Evolutionary conservation across 805 yeast species (phyloP).

Genomic region (Cyberlindnera euphorbiiphila): DNA sequence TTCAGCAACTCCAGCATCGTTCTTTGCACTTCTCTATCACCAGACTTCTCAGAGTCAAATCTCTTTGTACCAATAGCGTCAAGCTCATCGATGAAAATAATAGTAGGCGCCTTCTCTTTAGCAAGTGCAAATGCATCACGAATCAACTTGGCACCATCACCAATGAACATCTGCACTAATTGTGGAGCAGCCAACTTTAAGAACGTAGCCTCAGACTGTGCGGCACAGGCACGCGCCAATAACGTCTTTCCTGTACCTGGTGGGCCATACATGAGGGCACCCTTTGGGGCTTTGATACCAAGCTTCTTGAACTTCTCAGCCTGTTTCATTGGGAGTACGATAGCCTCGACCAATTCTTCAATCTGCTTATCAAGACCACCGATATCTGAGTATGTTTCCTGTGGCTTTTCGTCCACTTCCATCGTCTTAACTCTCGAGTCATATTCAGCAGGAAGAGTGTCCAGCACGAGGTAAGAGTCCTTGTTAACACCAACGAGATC

Average conservation of each 20-base stretch:
- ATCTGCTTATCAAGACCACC: slow-evolving; percentile 98
- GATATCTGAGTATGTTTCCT: slow-evolving; percentile 94
- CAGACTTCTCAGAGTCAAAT: slow-evolving; percentile 94
- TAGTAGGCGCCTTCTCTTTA: slow-evolving; percentile 97
- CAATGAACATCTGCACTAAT: slow-evolving; percentile 96
- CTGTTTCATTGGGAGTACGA: slow-evolving; percentile 96
- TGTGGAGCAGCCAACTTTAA: slow-evolving; percentile 97
- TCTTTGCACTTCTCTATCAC: slow-evolving; percentile 98
- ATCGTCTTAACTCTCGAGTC: slow-evolving; percentile 97
- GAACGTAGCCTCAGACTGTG: slow-evolving; percentile 96
- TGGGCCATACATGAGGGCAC: slow-evolving; percentile 98
- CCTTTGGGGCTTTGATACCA: slow-evolving; percentile 97
- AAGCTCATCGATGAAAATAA: slow-evolving; percentile 94
- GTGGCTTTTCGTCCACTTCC: slow-evolving; percentile 99
- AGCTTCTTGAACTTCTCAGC: slow-evolving; percentile 91
- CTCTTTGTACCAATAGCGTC: slow-evolving; percentile 99
- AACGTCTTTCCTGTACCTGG: slow-evolving; percentile 99
- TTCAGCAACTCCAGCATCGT: slow-evolving; percentile 97
- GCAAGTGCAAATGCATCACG: slow-evolving; percentile 97
- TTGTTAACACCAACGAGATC: slow-evolving; percentile 97
- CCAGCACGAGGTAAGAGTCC: slow-evolving; percentile 89
- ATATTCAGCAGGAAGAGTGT: slow-evolving; percentile 94
- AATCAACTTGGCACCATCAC: slow-evolving; percentile 97
- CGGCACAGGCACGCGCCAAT: slow-evolving; percentile 97
- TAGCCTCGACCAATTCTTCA: slow-evolving; percentile 97